phyloP scores from a whole-genome alignment of 2,329 filamentous ascomycete genomes.

The Coniochaeta sp. region DNA sequence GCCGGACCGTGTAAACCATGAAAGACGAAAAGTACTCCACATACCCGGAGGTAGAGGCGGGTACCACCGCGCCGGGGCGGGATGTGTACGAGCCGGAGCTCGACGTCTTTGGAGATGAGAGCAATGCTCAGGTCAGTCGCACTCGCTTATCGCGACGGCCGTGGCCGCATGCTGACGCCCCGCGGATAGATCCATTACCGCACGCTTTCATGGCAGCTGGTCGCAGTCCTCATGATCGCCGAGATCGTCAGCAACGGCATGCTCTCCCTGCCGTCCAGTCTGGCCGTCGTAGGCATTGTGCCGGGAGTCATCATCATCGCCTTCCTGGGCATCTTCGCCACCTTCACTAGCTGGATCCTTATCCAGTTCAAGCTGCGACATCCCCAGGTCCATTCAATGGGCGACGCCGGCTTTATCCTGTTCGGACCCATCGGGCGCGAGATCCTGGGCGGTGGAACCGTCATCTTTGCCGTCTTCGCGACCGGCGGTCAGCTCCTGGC shows the following conservation, averaged over 20 bases:
- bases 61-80: neutral
- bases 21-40: neutral
- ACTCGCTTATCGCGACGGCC: too few relatives aligned
- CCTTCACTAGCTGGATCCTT: slow-evolving; percentile 40
- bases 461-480: slow-evolving; percentile 43
- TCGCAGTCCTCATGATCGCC: slow-evolving; percentile 46
- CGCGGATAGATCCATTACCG: slow-evolving; percentile 39
- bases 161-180: neutral
- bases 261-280: slow-evolving; percentile 41
- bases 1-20: neutral
- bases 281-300: slow-evolving; percentile 43
- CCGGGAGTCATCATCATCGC: slow-evolving; percentile 42
- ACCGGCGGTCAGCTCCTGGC: slow-evolving; percentile 43
- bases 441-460: slow-evolving; percentile 37
- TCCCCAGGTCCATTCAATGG: slow-evolving; percentile 48
- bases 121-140: slow-evolving; percentile 3
- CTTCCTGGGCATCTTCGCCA: slow-evolving; percentile 41
- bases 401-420: slow-evolving; percentile 45
- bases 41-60: neutral
- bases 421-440: slow-evolving; percentile 45
- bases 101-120: slow-evolving; percentile 7
- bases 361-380: slow-evolving; percentile 46
- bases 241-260: slow-evolving; percentile 48
- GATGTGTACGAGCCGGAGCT: neutral
- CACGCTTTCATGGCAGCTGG: slow-evolving; percentile 42